Conservation (phyloP, 306 rosid species). For the Hippophae gyantsensis region DNA sequence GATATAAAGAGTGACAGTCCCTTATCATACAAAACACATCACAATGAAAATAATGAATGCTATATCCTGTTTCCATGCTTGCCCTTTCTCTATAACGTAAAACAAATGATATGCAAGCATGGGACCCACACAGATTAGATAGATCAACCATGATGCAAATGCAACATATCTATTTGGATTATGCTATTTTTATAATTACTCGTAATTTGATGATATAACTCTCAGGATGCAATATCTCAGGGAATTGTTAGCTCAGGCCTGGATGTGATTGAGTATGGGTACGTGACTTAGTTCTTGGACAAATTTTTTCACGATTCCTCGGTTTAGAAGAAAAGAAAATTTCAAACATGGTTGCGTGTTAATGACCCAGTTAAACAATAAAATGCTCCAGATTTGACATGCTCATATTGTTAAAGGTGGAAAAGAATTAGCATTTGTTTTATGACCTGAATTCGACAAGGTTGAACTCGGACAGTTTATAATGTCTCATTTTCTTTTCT, state of each 20-base stretch:
- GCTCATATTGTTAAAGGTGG: background rate
- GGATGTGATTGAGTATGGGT: constrained; percentile 93
- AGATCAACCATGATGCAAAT: constrained; percentile 2
- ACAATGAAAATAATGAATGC: no score
- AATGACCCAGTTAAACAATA: background rate
- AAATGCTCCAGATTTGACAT: background rate
- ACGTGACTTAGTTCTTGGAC: constrained; percentile 22
- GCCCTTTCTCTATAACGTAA: no score
- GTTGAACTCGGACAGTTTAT: background rate
- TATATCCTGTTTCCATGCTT: no score
- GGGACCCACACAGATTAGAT: constrained; percentile 5
- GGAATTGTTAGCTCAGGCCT: constrained; percentile 72
- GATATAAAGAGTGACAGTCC: no score
- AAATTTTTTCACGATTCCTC: constrained; percentile 5
- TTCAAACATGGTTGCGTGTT: background rate
- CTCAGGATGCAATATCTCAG: constrained; percentile 77
- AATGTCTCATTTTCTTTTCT: background rate
- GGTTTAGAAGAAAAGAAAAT: constrained; percentile 6
- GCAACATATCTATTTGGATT: background rate
- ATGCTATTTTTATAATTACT: constrained; percentile 10
- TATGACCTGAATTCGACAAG: background rate
- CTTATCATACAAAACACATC: no score
- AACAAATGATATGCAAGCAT: background rate
- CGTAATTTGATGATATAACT: constrained; percentile 25
- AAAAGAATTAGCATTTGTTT: background rate